Evolutionary conservation across 345 rosid species (phyloP).

Genomic region (Pistacia atlantica): DNA sequence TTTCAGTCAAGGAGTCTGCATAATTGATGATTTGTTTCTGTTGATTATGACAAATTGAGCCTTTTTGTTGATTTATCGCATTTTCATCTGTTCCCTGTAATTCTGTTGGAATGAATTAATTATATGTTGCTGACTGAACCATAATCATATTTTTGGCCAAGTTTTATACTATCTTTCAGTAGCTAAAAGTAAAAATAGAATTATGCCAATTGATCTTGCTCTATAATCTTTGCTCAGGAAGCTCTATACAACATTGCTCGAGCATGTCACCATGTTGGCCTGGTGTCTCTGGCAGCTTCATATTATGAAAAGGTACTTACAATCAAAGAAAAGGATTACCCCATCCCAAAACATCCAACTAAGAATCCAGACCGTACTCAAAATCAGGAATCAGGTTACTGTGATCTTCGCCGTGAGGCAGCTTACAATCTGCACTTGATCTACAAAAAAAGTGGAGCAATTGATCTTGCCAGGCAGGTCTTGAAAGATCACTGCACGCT

Average conservation of each 20-base stretch:
- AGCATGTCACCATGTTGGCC: slow-evolving; percentile 84
- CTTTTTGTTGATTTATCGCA: too few species aligned
- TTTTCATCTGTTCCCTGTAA: too few species aligned
- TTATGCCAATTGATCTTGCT: not conserved
- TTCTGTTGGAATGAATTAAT: too few species aligned
- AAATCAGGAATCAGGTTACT: slow-evolving; percentile 39
- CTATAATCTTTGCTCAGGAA: slow-evolving; percentile 43
- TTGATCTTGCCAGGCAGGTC: slow-evolving; percentile 73
- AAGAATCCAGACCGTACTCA: slow-evolving; percentile 33
- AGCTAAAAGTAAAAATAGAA: too few species aligned
- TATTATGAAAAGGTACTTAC: slow-evolving; percentile 77
- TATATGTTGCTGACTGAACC: too few species aligned
- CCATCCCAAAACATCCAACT: slow-evolving; percentile 62
- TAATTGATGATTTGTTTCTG: too few species aligned
- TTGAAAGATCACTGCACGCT: slow-evolving; percentile 47
- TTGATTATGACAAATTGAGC: too few species aligned
- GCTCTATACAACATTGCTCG: slow-evolving; percentile 63
- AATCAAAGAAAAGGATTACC: slow-evolving; percentile 55
- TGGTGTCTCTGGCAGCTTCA: slow-evolving; percentile 61
- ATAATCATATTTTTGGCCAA: too few species aligned
- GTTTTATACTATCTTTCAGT: too few species aligned
- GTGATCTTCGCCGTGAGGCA: slow-evolving; percentile 65
- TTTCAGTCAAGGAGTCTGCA: too few species aligned
- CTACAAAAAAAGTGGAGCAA: slow-evolving; percentile 62
- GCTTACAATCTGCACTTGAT: slow-evolving; percentile 73